Conservation (phyloP, 352 stramenopile genomes). For the Globisporangium middletonii region DNA sequence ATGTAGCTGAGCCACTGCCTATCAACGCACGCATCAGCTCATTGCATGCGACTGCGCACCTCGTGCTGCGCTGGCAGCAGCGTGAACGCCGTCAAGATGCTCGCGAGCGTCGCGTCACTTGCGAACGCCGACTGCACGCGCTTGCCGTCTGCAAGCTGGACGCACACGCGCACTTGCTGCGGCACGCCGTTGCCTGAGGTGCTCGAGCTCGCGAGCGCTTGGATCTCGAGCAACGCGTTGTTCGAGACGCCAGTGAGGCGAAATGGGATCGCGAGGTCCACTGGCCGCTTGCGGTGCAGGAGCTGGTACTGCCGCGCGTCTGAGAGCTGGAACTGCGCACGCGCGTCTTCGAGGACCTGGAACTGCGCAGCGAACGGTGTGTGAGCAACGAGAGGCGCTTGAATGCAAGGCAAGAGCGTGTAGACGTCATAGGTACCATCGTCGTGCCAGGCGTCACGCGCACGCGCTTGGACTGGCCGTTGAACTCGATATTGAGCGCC, state of each 20-base stretch:
- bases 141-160: slow-evolving; percentile 72
- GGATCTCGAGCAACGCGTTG: slow-evolving; percentile 70
- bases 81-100: slow-evolving; percentile 50
- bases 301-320: slow-evolving; percentile 47
- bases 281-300: slow-evolving; percentile 45
- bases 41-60: slow-evolving; percentile 18
- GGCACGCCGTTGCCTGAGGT: slow-evolving; percentile 1
- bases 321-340: slow-evolving; percentile 43
- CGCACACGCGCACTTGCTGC: slow-evolving; percentile 71
- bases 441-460: slow-evolving; percentile 64
- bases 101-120: slow-evolving; percentile 44
- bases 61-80: slow-evolving; percentile 37
- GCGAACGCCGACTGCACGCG: slow-evolving; percentile 62
- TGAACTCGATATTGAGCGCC: slow-evolving; percentile 72
- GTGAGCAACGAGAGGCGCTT: too few species aligned
- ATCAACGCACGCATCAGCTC: not conserved
- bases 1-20: not conserved
- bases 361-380: slow-evolving; percentile 30
- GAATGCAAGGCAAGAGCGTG: not conserved
- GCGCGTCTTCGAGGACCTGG: slow-evolving; percentile 61
- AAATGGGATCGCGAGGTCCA: slow-evolving; percentile 83
- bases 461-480: slow-evolving; percentile 67
- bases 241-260: slow-evolving; percentile 82
- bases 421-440: slow-evolving; percentile 37
- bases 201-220: slow-evolving; percentile 19